Evolutionary conservation across 352 stramenopile species (phyloP).

Genomic region (Phytophthora brassicae): DNA sequence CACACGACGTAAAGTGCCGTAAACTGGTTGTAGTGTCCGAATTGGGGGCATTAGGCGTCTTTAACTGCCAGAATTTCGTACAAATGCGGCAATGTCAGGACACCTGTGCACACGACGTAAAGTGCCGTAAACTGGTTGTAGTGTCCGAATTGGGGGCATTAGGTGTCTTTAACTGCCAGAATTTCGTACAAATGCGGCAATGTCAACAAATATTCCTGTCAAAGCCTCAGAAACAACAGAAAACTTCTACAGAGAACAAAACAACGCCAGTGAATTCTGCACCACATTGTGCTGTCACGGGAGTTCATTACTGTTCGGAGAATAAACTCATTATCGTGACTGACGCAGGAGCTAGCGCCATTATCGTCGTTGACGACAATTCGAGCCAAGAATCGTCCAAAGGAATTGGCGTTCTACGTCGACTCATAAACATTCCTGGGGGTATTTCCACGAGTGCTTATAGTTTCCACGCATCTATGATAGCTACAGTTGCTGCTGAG

Average conservation of each 20-base stretch:
- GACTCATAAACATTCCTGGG: slow-evolving; percentile 58
- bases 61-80: slow-evolving; percentile 78
- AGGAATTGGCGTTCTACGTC: slow-evolving; percentile 53
- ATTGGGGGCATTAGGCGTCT: slow-evolving; percentile 58
- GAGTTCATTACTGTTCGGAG: slow-evolving; percentile 71
- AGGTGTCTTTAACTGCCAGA: slow-evolving; percentile 73
- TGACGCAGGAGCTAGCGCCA: slow-evolving; percentile 45
- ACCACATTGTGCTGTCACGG: slow-evolving; percentile 47
- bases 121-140: slow-evolving; percentile 64
- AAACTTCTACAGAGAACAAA: slow-evolving; percentile 1
- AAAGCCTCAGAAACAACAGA: background rate
- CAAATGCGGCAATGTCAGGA: slow-evolving; percentile 65
- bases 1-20: slow-evolving; percentile 46
- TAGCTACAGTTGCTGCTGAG: slow-evolving; percentile 57
- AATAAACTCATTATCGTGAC: slow-evolving; percentile 73
- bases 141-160: slow-evolving; percentile 57
- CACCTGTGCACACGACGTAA: slow-evolving; percentile 54
- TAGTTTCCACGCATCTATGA: slow-evolving; percentile 62
- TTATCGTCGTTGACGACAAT: slow-evolving; percentile 72
- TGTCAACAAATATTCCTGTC: slow-evolving; percentile 55
- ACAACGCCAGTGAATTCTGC: slow-evolving; percentile 12
- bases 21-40: slow-evolving; percentile 68
- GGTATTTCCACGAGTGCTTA: slow-evolving; percentile 60
- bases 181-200: slow-evolving; percentile 71
- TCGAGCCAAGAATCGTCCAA: slow-evolving; percentile 47